Conservation (phyloP, 1,284 basidiomycete species). For the Boletus smithii region DNA sequence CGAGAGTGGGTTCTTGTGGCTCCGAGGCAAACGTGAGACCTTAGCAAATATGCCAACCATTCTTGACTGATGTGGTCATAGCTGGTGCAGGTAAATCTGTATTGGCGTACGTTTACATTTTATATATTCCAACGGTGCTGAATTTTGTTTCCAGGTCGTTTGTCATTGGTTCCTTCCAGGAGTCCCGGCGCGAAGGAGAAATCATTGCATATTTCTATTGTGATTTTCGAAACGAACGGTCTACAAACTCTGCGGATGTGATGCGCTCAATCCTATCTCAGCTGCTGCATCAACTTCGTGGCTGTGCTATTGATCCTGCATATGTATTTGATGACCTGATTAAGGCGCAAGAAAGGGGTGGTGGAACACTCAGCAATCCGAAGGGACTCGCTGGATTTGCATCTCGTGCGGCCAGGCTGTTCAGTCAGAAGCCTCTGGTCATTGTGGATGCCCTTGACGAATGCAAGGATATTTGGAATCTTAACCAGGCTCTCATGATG, state of each 20-base stretch:
- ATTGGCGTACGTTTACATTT: not conserved
- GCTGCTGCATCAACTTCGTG: not conserved
- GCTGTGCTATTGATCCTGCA: not conserved
- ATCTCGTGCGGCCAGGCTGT: not conserved
- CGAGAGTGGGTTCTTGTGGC: slow-evolving; percentile 4
- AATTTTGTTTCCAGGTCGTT: not conserved
- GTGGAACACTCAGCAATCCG: not conserved
- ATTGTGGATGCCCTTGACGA: not conserved
- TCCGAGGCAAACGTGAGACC: slow-evolving; percentile 7
- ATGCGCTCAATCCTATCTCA: slow-evolving; percentile 11
- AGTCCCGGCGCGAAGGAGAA: not conserved
- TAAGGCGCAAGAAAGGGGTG: not conserved
- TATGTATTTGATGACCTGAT: not conserved
- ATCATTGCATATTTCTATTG: slow-evolving; percentile 6
- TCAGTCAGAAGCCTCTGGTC: not conserved
- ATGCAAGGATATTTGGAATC: not conserved
- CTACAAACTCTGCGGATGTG: not conserved
- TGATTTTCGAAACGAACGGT: not conserved
- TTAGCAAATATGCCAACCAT: not conserved
- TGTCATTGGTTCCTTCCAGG: not conserved
- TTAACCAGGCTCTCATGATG: too few species aligned
- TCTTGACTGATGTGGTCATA: not conserved
- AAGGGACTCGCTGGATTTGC: not conserved
- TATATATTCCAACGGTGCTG: not conserved
- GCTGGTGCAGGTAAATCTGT: slow-evolving; percentile 3